phyloP scores from a whole-genome alignment of 352 stramenopile species.

The Globisporangium nagaii region DNA sequence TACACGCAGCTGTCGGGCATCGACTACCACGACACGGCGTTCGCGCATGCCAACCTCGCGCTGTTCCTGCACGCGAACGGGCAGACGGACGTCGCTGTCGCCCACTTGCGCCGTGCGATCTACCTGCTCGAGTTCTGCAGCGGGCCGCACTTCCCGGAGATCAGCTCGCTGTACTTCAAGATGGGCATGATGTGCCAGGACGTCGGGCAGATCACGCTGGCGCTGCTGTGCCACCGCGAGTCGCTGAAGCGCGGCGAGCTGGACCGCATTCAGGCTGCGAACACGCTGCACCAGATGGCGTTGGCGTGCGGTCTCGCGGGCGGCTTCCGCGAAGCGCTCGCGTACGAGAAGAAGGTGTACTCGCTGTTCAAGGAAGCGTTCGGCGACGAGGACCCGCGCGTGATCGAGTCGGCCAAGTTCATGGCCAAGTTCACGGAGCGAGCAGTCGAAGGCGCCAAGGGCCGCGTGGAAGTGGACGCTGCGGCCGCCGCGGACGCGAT shows the following conservation, averaged over 20 bases:
- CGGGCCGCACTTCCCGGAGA: conserved; percentile 87
- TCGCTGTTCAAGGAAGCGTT: conserved; percentile 78
- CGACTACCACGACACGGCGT: conserved; percentile 90
- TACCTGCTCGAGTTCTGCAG: conserved; percentile 92
- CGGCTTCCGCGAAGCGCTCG: conserved; percentile 80
- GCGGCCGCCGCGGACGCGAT: conserved; percentile 71
- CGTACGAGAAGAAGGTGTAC: conserved; percentile 89
- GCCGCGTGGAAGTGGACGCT: conserved; percentile 68
- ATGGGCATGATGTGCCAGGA: conserved; percentile 94
- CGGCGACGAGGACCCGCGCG: conserved; percentile 72
- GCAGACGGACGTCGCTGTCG: conserved; percentile 80
- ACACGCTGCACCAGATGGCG: conserved; percentile 87
- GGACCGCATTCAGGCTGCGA: conserved; percentile 80
- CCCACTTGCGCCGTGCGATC: conserved; percentile 88
- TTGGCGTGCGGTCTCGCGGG: conserved; percentile 72
- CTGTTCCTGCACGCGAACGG: conserved; percentile 88
- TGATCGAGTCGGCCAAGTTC: conserved; percentile 78
- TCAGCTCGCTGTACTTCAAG: conserved; percentile 91
- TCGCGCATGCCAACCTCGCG: conserved; percentile 88
- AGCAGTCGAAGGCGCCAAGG: conserved; percentile 83
- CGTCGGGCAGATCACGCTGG: conserved; percentile 77
- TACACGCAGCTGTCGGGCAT: conserved; percentile 90
- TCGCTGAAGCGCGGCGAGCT: conserved; percentile 83
- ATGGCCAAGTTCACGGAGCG: conserved; percentile 86
- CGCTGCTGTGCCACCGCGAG: conserved; percentile 86